Evolutionary conservation across 2,329 filamentous ascomycete species (phyloP).

Genomic region (Colletotrichum tamarilloi): DNA sequence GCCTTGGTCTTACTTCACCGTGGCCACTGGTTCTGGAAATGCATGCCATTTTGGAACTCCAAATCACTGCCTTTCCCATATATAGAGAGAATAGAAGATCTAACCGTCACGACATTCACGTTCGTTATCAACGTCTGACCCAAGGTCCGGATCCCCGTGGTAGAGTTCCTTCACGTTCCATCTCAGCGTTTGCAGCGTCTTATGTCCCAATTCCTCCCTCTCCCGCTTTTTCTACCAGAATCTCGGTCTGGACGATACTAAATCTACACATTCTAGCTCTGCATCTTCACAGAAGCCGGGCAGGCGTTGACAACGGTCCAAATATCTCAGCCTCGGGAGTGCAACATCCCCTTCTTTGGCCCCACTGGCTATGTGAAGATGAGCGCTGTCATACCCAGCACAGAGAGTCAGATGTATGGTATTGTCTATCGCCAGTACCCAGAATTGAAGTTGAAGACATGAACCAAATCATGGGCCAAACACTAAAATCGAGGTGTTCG

Average conservation of each 20-base stretch:
- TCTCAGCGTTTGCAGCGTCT: not conserved
- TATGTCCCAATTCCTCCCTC: not conserved
- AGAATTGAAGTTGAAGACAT: not conserved
- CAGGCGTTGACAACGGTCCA: not conserved
- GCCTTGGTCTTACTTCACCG: not conserved
- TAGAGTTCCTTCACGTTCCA: not conserved
- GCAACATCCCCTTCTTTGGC: not conserved
- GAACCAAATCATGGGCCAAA: not conserved
- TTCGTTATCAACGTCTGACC: no score
- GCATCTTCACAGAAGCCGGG: not conserved
- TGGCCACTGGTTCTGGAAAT: not conserved
- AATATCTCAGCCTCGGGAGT: not conserved
- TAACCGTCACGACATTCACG: not conserved
- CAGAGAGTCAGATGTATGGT: no score
- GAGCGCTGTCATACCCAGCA: no score
- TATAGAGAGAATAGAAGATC: not conserved
- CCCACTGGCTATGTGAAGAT: not conserved
- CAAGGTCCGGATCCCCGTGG: not conserved
- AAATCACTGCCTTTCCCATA: not conserved
- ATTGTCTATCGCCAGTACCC: not conserved
- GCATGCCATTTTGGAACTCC: not conserved
- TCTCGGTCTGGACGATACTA: not conserved
- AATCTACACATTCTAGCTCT: not conserved
- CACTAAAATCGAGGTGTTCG: not conserved
- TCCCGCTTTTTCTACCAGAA: not conserved